phyloP scores from a whole-genome alignment of 2,329 filamentous ascomycete genomes.

The Arthroderma uncinatum region DNA sequence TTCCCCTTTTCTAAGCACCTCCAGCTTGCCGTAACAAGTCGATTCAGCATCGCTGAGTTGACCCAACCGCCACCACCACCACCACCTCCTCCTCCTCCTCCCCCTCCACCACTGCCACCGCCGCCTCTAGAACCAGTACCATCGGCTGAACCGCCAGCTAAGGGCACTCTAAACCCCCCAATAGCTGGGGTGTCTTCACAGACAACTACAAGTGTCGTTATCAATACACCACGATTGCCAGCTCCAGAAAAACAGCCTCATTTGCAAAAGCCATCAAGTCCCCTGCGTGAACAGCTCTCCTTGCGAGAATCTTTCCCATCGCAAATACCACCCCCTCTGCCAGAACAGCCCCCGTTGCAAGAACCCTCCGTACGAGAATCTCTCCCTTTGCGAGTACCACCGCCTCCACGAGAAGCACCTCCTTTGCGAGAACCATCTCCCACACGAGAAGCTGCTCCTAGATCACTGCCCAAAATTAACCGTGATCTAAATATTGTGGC shows the following conservation, averaged over 20 bases:
- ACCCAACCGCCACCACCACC: background rate
- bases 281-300: too few relatives aligned
- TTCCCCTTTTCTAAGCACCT: conserved; percentile 7
- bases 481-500: conserved; percentile 9
- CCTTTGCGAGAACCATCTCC: background rate
- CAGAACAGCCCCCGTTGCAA: too few relatives aligned
- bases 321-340: too few relatives aligned
- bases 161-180: background rate
- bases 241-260: too few relatives aligned
- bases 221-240: background rate
- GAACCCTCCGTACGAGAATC: background rate
- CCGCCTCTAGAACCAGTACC: background rate
- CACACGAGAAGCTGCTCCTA: background rate
- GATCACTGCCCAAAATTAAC: background rate
- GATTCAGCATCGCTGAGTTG: conserved; percentile 4
- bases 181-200: background rate
- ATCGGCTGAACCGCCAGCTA: background rate
- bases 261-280: too few relatives aligned
- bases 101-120: background rate
- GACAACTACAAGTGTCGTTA: background rate
- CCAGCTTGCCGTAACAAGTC: conserved; percentile 16
- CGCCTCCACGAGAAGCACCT: background rate
- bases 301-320: too few relatives aligned
- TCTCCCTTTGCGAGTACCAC: background rate
- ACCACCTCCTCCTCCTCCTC: background rate